Evolutionary conservation across 768 basidiomycete species (phyloP), one percentile per base, ranked within the genome.

Genomic region (Mrakia blollopis): DNA sequence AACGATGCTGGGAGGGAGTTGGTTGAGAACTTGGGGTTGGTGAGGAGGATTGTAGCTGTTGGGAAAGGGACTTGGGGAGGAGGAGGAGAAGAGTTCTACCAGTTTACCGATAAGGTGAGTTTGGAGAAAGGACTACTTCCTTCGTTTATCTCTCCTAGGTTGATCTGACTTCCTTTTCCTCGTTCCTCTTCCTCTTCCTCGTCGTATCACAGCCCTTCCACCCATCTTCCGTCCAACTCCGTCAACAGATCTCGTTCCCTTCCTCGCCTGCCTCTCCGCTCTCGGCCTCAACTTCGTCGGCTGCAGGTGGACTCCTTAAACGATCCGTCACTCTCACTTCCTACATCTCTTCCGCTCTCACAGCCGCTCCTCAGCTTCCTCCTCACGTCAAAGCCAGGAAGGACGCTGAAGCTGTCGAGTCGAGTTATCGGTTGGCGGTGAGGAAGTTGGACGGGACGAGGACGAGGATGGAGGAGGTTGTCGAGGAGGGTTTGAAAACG

Each of bases 381-480:
- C 57, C 54, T 25, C 77, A 78, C 54, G 35, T 74, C 39, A 65
- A 67, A 25, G 44, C 67, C 2, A 25, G 73, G 37, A 28, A 71
- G 41, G 73, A 70, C 18, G 67, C 72, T 30, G 57, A 70, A 30
- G 32, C 57, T 11, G 69, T 69, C 25, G 77, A 78, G 73, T 32
- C 28, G 8, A 32, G 44, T 35, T 78, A 78, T 57, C 54, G 61
- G 35, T 25, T 30, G 6, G 77, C 73, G 30, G 77, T 78, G 3
- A 37, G 67, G 21, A 78, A 71, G 37, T 57, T 78, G 28, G 77
- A 78, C n/a, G 54, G 57, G 10, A 70, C 60, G 30, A n/a, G 77
- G 21, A 68, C 47, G 63, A 50, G 77, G 32, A 78, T 75, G 73
- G 77, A 78, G 32, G 77, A 78, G 35, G 61, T 74, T 32, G 65